Percentiles rank a stretch among this genome's conserved stretches.
Conservation (phyloP, 768 basidiomycete species). For the Udeniomyces megalosporus region DNA sequence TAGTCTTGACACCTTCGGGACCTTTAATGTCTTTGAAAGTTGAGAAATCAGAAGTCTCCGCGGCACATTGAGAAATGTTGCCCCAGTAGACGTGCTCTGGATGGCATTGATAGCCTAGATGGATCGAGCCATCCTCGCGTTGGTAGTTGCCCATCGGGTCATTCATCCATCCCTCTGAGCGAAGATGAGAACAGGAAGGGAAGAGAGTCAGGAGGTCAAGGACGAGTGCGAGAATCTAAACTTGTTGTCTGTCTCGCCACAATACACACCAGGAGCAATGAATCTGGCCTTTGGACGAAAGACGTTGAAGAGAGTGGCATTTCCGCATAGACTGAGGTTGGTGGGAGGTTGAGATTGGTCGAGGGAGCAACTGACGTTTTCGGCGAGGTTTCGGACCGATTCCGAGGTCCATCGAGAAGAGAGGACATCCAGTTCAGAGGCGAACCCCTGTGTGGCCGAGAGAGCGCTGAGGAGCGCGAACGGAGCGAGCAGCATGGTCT, state of each 20-base stretch:
- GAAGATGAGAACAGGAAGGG: background rate
- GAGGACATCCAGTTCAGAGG: too few relatives aligned
- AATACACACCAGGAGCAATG: constrained; percentile 12
- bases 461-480: too few relatives aligned
- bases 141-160: constrained; percentile 18
- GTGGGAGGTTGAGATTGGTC: constrained; percentile 16
- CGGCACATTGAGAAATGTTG: constrained; percentile 13
- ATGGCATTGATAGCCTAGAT: constrained; percentile 19
- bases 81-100: constrained; percentile 19
- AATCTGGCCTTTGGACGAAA: constrained; percentile 19
- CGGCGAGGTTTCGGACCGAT: too few relatives aligned
- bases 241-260: too few relatives aligned
- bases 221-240: too few relatives aligned
- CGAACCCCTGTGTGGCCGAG: too few relatives aligned
- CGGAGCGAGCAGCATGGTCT: too few relatives aligned
- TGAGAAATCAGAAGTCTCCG: background rate
- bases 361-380: background rate
- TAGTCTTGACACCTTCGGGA: constrained; percentile 12
- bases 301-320: constrained; percentile 18
- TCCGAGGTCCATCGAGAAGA: too few relatives aligned
- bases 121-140: constrained; percentile 17
- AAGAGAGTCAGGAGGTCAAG: background rate
- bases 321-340: constrained; percentile 17
- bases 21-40: constrained; percentile 9
- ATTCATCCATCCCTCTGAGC: constrained; percentile 19